phyloP scores from a whole-genome alignment of 306 rosid species.

The Begonia peltatifolia region DNA sequence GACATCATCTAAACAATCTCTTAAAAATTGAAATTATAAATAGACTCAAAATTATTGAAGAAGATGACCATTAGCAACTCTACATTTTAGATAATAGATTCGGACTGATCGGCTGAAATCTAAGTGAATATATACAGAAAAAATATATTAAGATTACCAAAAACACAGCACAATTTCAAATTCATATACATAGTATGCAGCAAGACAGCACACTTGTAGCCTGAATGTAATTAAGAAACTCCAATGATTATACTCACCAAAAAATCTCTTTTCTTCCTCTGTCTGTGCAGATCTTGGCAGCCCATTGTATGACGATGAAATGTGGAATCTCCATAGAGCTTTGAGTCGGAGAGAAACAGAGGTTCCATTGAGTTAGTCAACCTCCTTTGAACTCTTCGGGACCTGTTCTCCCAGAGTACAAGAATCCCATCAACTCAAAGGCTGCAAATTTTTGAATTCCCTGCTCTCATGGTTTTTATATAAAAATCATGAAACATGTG shows the following conservation, averaged over 20 bases:
- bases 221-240: too few relatives aligned
- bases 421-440: constrained; percentile 31
- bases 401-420: constrained; percentile 25
- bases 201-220: too few relatives aligned
- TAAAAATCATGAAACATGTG: constrained; percentile 59
- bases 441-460: constrained; percentile 16
- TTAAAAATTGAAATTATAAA: too few relatives aligned
- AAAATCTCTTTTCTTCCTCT: too few relatives aligned
- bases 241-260: too few relatives aligned
- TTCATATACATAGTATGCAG: too few relatives aligned
- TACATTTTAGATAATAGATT: too few relatives aligned
- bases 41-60: too few relatives aligned
- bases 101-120: too few relatives aligned
- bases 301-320: constrained; percentile 14
- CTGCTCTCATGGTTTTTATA: constrained; percentile 21
- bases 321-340: constrained; percentile 11
- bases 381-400: constrained; percentile 30
- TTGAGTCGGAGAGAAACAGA: constrained; percentile 12
- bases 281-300: constrained; percentile 7
- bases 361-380: constrained; percentile 17
- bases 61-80: too few relatives aligned
- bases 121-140: not conserved
- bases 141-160: not conserved
- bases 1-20: too few relatives aligned
- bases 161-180: not conserved